phyloP scores from a whole-genome alignment of 805 yeast species.

The Saccharomycopsis javanensis region DNA sequence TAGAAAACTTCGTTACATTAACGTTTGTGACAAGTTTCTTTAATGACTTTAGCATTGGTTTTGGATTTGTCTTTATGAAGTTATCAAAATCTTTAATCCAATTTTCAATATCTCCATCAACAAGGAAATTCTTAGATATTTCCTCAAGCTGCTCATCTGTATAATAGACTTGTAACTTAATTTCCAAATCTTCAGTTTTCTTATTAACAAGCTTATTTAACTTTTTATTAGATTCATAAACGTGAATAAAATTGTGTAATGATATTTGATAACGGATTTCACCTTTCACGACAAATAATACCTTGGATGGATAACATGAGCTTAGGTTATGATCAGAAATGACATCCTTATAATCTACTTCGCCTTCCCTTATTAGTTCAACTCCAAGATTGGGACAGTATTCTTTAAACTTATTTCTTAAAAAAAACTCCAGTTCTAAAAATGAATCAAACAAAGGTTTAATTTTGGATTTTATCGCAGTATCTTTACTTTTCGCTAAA shows the following conservation, averaged over 20 bases:
- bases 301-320: conserved; percentile 45
- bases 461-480: conserved; percentile 28
- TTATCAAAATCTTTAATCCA: conserved; percentile 44
- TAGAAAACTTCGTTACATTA: conserved; percentile 36
- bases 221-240: conserved; percentile 13
- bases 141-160: conserved; percentile 44
- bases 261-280: conserved; percentile 28
- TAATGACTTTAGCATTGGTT: conserved; percentile 39
- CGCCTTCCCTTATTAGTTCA: conserved; percentile 25
- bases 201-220: conserved; percentile 16
- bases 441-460: conserved; percentile 28
- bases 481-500: conserved; percentile 31
- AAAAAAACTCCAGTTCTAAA: conserved; percentile 34
- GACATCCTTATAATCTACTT: conserved; percentile 27
- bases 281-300: conserved; percentile 30
- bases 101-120: conserved; percentile 34
- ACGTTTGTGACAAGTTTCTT: conserved; percentile 42
- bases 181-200: conserved; percentile 20
- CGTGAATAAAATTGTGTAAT: conserved; percentile 26
- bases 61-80: conserved; percentile 31
- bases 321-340: conserved; percentile 46
- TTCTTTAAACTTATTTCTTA: conserved; percentile 32
- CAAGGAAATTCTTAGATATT: conserved; percentile 28
- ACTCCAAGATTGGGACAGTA: conserved; percentile 21
- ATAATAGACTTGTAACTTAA: conserved; percentile 38